Percentiles rank a stretch among this genome's conserved stretches.
Conservation (phyloP, 192 early-diverging fungal genomes). For the Entomortierella parvispora region DNA sequence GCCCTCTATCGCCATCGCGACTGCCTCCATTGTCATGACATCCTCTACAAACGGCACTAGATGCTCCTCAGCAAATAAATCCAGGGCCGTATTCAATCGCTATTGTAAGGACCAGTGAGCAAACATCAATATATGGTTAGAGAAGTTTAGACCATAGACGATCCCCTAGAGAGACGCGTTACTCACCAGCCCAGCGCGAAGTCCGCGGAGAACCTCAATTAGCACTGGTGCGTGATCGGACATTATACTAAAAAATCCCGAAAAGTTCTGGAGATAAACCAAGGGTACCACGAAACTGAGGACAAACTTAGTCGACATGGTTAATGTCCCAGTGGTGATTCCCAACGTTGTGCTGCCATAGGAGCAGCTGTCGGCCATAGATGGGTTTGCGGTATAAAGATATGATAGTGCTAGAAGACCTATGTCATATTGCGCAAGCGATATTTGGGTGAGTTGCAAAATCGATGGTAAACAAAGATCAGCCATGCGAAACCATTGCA, state of each 20-base stretch:
- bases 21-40: conserved; percentile 64
- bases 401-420: conserved; percentile 50
- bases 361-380: conserved; percentile 31
- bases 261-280: conserved; percentile 60
- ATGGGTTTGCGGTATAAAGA: conserved; percentile 40
- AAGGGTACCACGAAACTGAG: conserved; percentile 61
- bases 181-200: conserved; percentile 40
- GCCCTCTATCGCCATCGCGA: conserved; percentile 60
- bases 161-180: too few species aligned
- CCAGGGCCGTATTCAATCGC: conserved; percentile 42
- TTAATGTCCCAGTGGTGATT: conserved; percentile 25
- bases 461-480: too few species aligned
- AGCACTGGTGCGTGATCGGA: conserved; percentile 58
- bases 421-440: too few species aligned
- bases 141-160: too few species aligned
- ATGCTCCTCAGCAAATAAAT: conserved; percentile 56
- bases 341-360: conserved; percentile 38
- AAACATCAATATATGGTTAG: too few species aligned
- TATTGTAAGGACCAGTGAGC: conserved; percentile 14
- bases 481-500: too few species aligned
- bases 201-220: conserved; percentile 54
- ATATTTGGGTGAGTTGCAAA: too few species aligned
- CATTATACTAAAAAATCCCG: conserved; percentile 58
- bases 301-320: conserved; percentile 53
- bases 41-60: conserved; percentile 60